phyloP scores from a whole-genome alignment of 345 rosid genomes.

The Combretum micranthum region DNA sequence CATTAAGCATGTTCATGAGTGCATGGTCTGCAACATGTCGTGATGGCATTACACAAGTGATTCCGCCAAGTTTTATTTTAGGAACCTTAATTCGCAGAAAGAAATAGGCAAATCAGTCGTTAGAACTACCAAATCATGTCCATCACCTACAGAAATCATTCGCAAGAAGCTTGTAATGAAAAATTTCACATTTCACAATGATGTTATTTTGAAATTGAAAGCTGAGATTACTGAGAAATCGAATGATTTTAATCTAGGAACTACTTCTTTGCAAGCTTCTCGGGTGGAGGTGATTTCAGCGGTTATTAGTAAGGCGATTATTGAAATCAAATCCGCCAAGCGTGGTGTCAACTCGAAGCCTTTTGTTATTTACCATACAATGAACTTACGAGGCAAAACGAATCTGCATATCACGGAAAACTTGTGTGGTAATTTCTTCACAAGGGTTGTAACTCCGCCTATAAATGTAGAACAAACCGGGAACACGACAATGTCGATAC shows the following conservation, averaged over 20 bases:
- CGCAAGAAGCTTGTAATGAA: conserved; percentile 2
- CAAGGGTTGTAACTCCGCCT: too few species aligned
- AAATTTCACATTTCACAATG: conserved; percentile 13
- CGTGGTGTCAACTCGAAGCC: too few species aligned
- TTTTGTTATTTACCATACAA: not conserved
- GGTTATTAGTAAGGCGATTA: conserved; percentile 22
- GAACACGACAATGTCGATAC: conserved; percentile 16
- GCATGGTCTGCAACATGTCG: conserved; percentile 19
- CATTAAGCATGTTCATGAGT: conserved; percentile 7
- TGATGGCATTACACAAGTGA: not conserved
- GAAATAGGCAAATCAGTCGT: not conserved
- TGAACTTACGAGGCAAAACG: too few species aligned
- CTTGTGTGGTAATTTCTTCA: too few species aligned
- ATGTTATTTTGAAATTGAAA: conserved; percentile 9
- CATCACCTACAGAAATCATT: not conserved
- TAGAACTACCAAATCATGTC: too few species aligned
- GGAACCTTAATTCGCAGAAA: conserved; percentile 5
- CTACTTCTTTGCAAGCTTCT: conserved; percentile 1
- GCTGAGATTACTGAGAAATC: not conserved
- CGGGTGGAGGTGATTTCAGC: conserved; percentile 15
- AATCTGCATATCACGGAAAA: too few species aligned
- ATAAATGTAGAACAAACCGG: not conserved
- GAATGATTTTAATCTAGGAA: not conserved
- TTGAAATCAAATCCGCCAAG: too few species aligned
- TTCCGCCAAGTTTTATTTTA: conserved; percentile 10